Conservation (phyloP, 306 rosid species). For the Sicyos edulis region DNA sequence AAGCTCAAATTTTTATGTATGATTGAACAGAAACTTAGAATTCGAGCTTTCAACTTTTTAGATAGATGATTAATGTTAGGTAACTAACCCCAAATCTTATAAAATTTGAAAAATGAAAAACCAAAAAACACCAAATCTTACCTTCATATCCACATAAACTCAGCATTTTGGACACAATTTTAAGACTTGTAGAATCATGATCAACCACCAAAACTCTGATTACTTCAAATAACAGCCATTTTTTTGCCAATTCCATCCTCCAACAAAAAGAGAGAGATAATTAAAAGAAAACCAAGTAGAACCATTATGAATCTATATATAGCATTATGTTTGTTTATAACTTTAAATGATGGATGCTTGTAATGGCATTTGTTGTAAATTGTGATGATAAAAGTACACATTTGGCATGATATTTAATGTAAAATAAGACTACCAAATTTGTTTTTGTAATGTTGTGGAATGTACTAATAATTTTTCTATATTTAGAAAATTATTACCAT, state of each 20-base stretch:
- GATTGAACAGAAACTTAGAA: too few relatives aligned
- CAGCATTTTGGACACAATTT: constrained; percentile 33
- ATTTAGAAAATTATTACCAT: constrained; percentile 8
- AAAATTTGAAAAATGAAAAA: not conserved
- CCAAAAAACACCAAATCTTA: constrained; percentile 16
- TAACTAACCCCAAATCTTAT: too few relatives aligned
- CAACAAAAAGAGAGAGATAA: not conserved
- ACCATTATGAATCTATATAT: not conserved
- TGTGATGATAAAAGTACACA: not conserved
- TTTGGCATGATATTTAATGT: not conserved
- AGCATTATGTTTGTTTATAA: not conserved
- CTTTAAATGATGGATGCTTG: not conserved
- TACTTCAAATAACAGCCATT: not conserved
- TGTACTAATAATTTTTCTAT: not conserved
- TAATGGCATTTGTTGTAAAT: constrained; percentile 5
- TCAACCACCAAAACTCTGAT: constrained; percentile 45
- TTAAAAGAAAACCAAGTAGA: not conserved
- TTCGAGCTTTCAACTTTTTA: too few relatives aligned
- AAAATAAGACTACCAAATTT: constrained; percentile 1
- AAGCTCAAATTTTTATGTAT: too few relatives aligned
- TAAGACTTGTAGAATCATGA: constrained; percentile 23
- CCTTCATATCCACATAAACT: constrained; percentile 38
- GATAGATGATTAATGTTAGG: too few relatives aligned
- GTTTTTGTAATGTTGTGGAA: not conserved
- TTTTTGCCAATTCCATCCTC: constrained; percentile 7